Evolutionary conservation across 805 yeast species (phyloP).

Genomic region (Suhomyces prunicola): DNA sequence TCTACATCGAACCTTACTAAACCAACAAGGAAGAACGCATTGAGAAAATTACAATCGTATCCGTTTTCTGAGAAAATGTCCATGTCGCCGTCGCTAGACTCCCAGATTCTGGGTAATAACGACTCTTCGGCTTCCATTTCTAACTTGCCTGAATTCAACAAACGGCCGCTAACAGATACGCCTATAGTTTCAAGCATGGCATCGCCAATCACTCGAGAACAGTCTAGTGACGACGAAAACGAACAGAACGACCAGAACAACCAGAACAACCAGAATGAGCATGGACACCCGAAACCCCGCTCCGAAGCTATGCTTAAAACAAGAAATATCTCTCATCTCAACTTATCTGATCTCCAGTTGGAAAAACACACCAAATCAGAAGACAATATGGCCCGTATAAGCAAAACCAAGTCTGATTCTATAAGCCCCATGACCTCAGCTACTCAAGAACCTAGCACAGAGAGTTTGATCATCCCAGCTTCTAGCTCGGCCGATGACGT

Average conservation of each 20-base stretch:
- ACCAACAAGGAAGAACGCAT: slow-evolving; percentile 15
- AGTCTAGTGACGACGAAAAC: slow-evolving; percentile 30
- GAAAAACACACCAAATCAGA: slow-evolving; percentile 5
- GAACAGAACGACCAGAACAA: slow-evolving; percentile 9
- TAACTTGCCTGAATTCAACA: slow-evolving; percentile 57
- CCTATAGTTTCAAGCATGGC: slow-evolving; percentile 58
- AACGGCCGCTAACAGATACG: slow-evolving; percentile 72
- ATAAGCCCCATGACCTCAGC: slow-evolving; percentile 18
- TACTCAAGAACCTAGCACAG: neutral
- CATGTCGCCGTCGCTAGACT: slow-evolving; percentile 10
- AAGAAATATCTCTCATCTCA: slow-evolving; percentile 39
- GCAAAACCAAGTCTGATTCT: slow-evolving; percentile 12
- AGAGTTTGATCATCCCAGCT: neutral
- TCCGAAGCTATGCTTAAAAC: slow-evolving; percentile 20
- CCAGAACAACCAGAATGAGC: neutral
- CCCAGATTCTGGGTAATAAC: slow-evolving; percentile 9
- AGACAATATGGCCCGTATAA: neutral
- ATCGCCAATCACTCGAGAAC: slow-evolving; percentile 46
- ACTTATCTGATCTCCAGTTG: slow-evolving; percentile 29
- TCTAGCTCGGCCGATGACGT: neutral
- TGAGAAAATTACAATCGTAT: slow-evolving; percentile 10
- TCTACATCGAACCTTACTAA: slow-evolving; percentile 8
- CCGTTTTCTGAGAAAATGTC: slow-evolving; percentile 10
- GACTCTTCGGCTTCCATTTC: slow-evolving; percentile 6
- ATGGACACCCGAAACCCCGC: slow-evolving; percentile 1